phyloP scores from a whole-genome alignment of 2,329 filamentous ascomycete genomes.

The Fusarium longipes region DNA sequence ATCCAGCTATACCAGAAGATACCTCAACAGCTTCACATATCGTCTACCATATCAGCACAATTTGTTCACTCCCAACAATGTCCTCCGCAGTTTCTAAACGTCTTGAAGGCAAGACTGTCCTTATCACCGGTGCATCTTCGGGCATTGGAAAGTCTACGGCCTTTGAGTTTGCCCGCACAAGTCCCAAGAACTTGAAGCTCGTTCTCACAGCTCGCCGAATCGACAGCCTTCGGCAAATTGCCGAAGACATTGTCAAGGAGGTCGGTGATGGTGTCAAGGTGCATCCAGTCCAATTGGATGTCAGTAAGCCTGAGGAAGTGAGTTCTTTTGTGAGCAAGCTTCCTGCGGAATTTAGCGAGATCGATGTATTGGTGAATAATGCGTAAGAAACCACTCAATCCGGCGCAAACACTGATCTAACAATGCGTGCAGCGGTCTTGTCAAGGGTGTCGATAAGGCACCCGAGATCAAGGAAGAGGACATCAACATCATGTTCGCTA shows the following conservation, averaged over 20 bases:
- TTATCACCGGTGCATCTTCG: slow-evolving; percentile 92
- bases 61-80: slow-evolving; percentile 52
- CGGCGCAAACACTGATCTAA: rapidly evolving
- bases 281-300: slow-evolving; percentile 83
- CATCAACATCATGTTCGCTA: slow-evolving; percentile 87
- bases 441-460: slow-evolving; percentile 86
- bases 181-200: slow-evolving; percentile 81
- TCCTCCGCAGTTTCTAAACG: slow-evolving; percentile 76
- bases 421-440: slow-evolving; percentile 72
- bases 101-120: slow-evolving; percentile 90
- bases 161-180: slow-evolving; percentile 89
- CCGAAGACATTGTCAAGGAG: slow-evolving; percentile 79
- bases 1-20: not conserved
- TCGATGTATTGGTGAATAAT: slow-evolving; percentile 94
- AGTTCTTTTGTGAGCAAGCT: slow-evolving; percentile 76
- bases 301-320: slow-evolving; percentile 82
- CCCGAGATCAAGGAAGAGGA: slow-evolving; percentile 87
- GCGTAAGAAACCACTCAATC: slow-evolving; percentile 68
- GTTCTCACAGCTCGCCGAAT: slow-evolving; percentile 87
- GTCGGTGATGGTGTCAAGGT: slow-evolving; percentile 84
- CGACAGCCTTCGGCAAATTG: slow-evolving; percentile 80
- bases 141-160: slow-evolving; percentile 87
- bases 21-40: rapidly evolving
- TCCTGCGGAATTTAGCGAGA: slow-evolving; percentile 82
- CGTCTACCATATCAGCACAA: not conserved